Base-by-base conservation (phyloP, 2,329 filamentous ascomycete genomes). In the Alternaria sp. region DNA sequence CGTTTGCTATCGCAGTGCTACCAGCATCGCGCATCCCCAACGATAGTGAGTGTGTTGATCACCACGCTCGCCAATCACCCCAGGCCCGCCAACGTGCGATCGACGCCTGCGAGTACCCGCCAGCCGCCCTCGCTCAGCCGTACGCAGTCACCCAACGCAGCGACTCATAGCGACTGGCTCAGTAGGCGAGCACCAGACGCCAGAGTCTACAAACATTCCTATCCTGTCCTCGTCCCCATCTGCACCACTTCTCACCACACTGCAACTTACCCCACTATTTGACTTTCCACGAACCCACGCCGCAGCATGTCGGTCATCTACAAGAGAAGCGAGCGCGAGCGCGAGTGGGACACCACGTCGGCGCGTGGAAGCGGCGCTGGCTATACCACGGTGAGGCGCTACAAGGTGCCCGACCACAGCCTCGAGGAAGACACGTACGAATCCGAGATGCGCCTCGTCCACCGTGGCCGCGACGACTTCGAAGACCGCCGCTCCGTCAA, bases 301-400 rank as follows among this genome's bases (percentile, higher is more conserved):
- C 51, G 34, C 62, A 61, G 64, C 71, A 81, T 81, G 81, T 84
- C 82, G 42, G 78, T 80, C 71, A 74, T 82, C 65, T 81, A 79
- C 73, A 80, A 71, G 63, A 58, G 62, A 51, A 68, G 75, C 61
- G 81, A 83, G 54, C 77, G 81, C 51, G 80, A 82, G 68, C 79
- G 80, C 63, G 80, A 82, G 66, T 81, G 79, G 74, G 81, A 82
- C 44, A 72, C 76, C 14, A 65, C 69, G 52, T 72, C 74, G 32
- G 66, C 68, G 46, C 67, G 68, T 54, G 43, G 47, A 8, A 51
- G 70, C 71, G 78, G 78, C 61, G 81, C 63, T 28, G 74, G 78
- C 63, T 85, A 83, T 69, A 85, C 83, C 65, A 86, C 84, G 7
- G 83, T 89, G 67, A 87, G 86, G 72, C 85, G 87, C 69, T 89